Evolutionary conservation across 1,284 basidiomycete species (phyloP).

Genomic region (Boletus chippewaensis): DNA sequence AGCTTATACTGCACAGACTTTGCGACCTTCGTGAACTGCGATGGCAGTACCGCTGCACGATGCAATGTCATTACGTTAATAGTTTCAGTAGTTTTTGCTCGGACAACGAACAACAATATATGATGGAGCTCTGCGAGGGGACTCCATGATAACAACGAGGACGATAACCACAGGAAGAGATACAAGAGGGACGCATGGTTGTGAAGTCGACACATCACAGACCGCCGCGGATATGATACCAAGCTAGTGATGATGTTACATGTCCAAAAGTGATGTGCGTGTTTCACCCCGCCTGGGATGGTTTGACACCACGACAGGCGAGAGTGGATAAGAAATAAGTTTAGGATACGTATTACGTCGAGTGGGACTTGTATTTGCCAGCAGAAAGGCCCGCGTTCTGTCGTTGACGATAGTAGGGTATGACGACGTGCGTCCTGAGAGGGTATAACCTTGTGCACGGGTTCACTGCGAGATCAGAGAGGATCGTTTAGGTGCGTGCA

Average conservation of each 20-base stretch:
- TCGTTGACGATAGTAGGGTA: conserved; percentile 28
- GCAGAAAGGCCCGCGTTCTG: conserved; percentile 30
- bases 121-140: not conserved
- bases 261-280: conserved; percentile 23
- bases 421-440: conserved; percentile 15
- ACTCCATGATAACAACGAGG: conserved; percentile 15
- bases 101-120: conserved; percentile 9
- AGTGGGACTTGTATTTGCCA: conserved; percentile 22
- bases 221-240: conserved; percentile 14
- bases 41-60: not conserved
- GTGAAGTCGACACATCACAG: conserved; percentile 10
- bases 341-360: conserved; percentile 31
- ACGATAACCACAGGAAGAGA: conserved; percentile 15
- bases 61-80: conserved; percentile 11
- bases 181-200: conserved; percentile 15
- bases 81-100: conserved; percentile 6
- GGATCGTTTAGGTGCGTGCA: conserved; percentile 5
- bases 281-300: conserved; percentile 12
- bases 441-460: conserved; percentile 21
- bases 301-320: conserved; percentile 11
- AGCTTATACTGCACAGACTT: conserved; percentile 19
- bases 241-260: conserved; percentile 25
- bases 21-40: conserved; percentile 21
- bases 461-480: conserved; percentile 20
- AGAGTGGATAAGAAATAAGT: conserved; percentile 21